These are phyloP conservation scores for Fusarium sp. DNA, from an alignment of 2,329 filamentous ascomycete genomes.

Conservation along the genomic window DNA sequence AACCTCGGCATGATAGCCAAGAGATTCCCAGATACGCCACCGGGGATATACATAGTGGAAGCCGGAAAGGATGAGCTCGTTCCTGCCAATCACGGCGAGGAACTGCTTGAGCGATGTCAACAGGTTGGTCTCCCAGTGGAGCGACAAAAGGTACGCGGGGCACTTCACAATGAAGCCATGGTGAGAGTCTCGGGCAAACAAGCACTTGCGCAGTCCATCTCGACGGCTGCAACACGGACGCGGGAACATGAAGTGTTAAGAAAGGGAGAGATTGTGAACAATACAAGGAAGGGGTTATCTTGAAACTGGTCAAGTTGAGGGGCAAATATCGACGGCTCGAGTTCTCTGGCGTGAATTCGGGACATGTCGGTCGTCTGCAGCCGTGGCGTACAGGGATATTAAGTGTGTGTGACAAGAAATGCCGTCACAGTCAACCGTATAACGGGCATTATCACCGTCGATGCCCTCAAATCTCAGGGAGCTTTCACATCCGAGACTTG, in stretches of 20 bases:
- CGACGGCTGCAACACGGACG: conserved; percentile 39
- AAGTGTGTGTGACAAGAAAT: conserved; percentile 38
- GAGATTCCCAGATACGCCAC: conserved; percentile 43
- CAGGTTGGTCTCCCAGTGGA: conserved; percentile 61
- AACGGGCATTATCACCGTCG: conserved; percentile 12
- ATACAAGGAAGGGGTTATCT: conserved; percentile 11
- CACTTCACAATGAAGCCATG: conserved; percentile 70
- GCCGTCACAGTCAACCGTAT: conserved; percentile 41
- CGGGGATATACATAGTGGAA: conserved; percentile 64
- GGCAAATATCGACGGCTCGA: conserved; percentile 19
- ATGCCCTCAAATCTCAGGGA: conserved; percentile 35
- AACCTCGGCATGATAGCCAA: conserved; percentile 61
- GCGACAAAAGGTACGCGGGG: conserved; percentile 59
- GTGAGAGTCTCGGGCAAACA: conserved; percentile 52
- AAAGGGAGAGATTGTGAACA: conserved; percentile 2
- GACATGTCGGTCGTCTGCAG: conserved; percentile 42
- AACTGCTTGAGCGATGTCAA: conserved; percentile 61
- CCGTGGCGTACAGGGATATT: conserved; percentile 35
- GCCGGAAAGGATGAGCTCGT: conserved; percentile 71
- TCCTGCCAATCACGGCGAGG: conserved; percentile 62
- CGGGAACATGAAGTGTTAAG: conserved; percentile 16
- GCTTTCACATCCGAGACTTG: conserved; percentile 25
- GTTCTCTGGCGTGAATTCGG: conserved; percentile 46
- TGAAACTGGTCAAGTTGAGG: conserved; percentile 27
- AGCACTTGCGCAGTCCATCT: conserved; percentile 46